Evolutionary conservation across 2,329 filamentous ascomycete genomes (phyloP), one percentile per base, ranked within the genome.

Genomic region (Cytospora leucostoma): DNA sequence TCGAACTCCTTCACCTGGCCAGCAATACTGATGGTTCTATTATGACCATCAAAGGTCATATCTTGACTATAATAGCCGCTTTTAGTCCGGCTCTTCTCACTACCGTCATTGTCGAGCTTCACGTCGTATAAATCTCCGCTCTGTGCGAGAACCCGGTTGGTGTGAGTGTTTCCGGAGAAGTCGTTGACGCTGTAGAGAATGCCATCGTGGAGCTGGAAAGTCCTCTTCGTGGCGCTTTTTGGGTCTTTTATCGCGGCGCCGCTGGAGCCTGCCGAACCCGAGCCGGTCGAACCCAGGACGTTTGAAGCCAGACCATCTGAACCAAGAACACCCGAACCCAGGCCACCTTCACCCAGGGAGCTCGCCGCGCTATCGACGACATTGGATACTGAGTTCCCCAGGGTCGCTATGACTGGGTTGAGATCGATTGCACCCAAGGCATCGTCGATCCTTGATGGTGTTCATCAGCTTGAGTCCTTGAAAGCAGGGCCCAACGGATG

Each of bases 161-260:
- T 85, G 73, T 84, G 82, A 44, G 75, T 78, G 64, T 81, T 78
- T 19, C 84, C 83, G 15, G 76, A 76, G 71, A 85, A 88, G 75
- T 88, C 80, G 74, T 87, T 86, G 71, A 85, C 72, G 34, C 81
- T 84, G 74, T 84, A 87, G 38, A 88, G 79, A 37, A 72, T 68
- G 37, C 73, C 70, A 35, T 73, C 68, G 49, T 71, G 70, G 12
- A 71, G 65, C 32, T 72, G 71, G 13, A 61, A 27, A 32, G 61
- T 65, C 19, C 59, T 59, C 21, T 62, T 65, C 3, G 51, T 60
- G 1, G 59, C 52, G 21, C 53, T 56, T 56, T 62, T 65, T 52
- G 53, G 65, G 62, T 55, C 53, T 57, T 27, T 59, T 19, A 61
- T 65, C 3, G 51, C 58, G 1, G 61, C 52, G 19, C 50, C 55